phyloP scores from a whole-genome alignment of 352 stramenopile species.

The Phytopythium boreale region DNA sequence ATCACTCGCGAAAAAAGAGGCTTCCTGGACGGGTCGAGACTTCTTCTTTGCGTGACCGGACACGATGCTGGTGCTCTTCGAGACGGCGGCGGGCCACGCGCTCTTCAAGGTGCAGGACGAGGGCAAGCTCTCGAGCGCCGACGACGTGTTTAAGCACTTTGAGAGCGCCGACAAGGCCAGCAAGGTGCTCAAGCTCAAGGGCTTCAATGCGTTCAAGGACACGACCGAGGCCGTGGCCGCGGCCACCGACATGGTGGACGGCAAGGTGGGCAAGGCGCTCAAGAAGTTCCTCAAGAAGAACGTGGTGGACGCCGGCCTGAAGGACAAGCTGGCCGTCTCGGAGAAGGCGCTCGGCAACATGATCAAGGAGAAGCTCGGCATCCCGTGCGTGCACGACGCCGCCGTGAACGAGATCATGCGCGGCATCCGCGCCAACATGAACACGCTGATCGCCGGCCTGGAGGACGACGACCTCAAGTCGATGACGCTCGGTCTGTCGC shows the following conservation, averaged over 20 bases:
- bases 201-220: conserved; percentile 99
- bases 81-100: conserved; percentile 98
- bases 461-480: conserved; percentile 90
- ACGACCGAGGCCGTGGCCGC: conserved; percentile 98
- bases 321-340: conserved; percentile 95
- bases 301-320: conserved; percentile 91
- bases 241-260: conserved; percentile 96
- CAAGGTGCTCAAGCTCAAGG: conserved; percentile 93
- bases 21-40: background rate
- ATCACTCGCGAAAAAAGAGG: conserved; percentile 31
- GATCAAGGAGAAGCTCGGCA: conserved; percentile 99
- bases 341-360: conserved; percentile 95
- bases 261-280: conserved; percentile 96
- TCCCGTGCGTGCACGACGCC: conserved; percentile 90
- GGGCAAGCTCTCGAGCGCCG: conserved; percentile 86
- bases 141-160: conserved; percentile 93
- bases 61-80: conserved; percentile 98
- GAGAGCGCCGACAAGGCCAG: conserved; percentile 87
- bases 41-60: background rate
- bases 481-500: conserved; percentile 99
- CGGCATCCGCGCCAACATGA: conserved; percentile 96
- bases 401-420: conserved; percentile 96
- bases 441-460: conserved; percentile 90
- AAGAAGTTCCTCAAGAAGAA: conserved; percentile 99
- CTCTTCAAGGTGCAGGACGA: conserved; percentile 99